Base-by-base conservation (phyloP, 139 green algal species). In the Chara braunii region DNA sequence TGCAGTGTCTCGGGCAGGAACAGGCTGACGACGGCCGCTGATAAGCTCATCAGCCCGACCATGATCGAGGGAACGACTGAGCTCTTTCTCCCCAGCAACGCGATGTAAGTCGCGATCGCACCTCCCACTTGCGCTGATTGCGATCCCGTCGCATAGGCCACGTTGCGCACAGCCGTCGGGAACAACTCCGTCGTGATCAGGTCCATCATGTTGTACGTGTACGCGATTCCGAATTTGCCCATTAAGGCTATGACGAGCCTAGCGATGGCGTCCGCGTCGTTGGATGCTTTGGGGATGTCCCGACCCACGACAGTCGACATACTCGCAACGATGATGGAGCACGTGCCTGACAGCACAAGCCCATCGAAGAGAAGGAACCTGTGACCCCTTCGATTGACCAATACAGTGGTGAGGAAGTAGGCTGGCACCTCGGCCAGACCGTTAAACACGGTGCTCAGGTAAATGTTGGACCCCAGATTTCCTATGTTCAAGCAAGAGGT, bases 361-460 rank as follows among this genome's bases (percentile, higher is more conserved):
- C n/a, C n/a, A n/a, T n/a, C n/a, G 5, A 30, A 55, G 7, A 55
- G 45, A 7, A 55, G 45, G 45, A 55, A 30, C 5, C 45, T 28
- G 6, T 31, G 45, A 7, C 45, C 45, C 8, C 5, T 5, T 14
- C 45, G 33, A 30, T 31, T 40, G 14, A 14, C 14, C 33, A 55
- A 55, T 40, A 55, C 33, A 55, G 8, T 5, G 8, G 8, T 5
- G 53, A 62, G 23, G 8, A 31, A 29, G 7, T 62, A 62, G 6
- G 53, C 34, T 5, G 53, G 53, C 36, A 62, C 14, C 53, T 62
- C 53, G 23, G 53, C 53, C 53, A 62, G 36, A 62, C 53, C 53
- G 23, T 31, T 31, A 7, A 62, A 31, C 7, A 62, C 50, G 14
- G 53, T 59, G 36, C 53, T 62, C 33, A 62, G 6, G 36, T 62